A percentile compares a stretch with the other conserved stretches of the same genome.
These are phyloP conservation scores for Podosphaera xanthii DNA, from an alignment of 2,329 filamentous ascomycete species.

Conservation along the genomic window DNA sequence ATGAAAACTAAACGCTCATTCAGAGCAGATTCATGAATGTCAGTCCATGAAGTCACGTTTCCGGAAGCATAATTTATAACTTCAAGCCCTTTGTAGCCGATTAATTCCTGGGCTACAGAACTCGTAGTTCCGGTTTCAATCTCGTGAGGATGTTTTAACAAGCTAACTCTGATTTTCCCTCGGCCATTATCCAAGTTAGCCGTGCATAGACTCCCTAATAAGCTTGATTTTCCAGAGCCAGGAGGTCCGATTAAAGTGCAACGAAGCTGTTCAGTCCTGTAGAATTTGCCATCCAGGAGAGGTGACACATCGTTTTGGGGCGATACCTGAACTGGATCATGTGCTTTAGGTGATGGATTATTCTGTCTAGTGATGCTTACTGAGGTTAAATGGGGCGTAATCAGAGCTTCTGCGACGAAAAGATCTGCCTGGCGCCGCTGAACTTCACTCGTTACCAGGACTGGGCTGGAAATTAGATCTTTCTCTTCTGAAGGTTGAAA, in stretches of 20 bases:
- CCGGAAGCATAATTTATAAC: conserved; percentile 69
- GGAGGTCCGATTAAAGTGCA: conserved; percentile 77
- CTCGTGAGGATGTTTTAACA: conserved; percentile 84
- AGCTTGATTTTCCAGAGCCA: conserved; percentile 75
- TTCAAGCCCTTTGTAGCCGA: conserved; percentile 46
- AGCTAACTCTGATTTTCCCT: conserved; percentile 67
- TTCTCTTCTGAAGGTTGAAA: not conserved
- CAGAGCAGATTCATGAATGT: conserved; percentile 64
- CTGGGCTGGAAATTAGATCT: not conserved
- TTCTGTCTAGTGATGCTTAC: not conserved
- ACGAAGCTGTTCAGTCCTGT: conserved; percentile 42
- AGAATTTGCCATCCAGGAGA: not conserved
- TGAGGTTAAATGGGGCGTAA: conserved; percentile 46
- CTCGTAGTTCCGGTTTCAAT: conserved; percentile 80
- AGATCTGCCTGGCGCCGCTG: conserved; percentile 28
- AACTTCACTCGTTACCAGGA: not conserved
- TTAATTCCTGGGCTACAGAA: conserved; percentile 78
- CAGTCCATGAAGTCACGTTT: conserved; percentile 80
- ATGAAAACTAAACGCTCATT: conserved; percentile 62
- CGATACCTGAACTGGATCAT: not conserved
- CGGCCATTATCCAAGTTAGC: conserved; percentile 78
- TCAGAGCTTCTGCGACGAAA: conserved; percentile 74
- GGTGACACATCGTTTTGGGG: conserved; percentile 1
- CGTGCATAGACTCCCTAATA: conserved; percentile 72
- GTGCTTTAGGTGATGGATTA: not conserved